phyloP scores from a whole-genome alignment of 768 basidiomycete genomes.

The Amanita inopinata region DNA sequence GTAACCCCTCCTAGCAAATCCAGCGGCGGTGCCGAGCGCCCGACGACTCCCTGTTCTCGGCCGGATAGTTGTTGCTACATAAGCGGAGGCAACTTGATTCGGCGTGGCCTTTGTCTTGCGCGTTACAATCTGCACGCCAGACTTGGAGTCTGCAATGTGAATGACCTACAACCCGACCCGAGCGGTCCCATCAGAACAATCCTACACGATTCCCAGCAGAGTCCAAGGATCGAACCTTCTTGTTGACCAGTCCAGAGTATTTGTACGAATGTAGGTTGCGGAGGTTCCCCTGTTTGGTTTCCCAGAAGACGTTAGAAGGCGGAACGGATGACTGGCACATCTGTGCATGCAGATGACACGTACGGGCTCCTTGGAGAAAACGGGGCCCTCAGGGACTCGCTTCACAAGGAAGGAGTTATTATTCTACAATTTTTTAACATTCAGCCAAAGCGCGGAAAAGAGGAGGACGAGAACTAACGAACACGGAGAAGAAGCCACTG shows the following conservation, averaged over 20 bases:
- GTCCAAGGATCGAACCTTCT: slow-evolving; percentile 48
- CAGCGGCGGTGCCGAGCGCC: slow-evolving; percentile 53
- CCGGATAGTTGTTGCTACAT: slow-evolving; percentile 45
- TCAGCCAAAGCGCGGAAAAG: neutral
- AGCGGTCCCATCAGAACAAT: neutral
- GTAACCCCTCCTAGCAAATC: slow-evolving; percentile 56
- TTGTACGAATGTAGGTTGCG: slow-evolving; percentile 86
- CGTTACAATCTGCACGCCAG: slow-evolving; percentile 51
- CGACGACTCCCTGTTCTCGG: slow-evolving; percentile 65
- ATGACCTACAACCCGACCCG: slow-evolving; percentile 40
- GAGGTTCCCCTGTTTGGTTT: slow-evolving; percentile 63
- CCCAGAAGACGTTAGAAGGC: neutral
- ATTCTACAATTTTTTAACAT: slow-evolving; percentile 34
- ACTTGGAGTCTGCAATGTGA: slow-evolving; percentile 44
- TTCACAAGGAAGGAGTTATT: slow-evolving; percentile 84
- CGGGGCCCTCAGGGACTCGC: slow-evolving; percentile 56
- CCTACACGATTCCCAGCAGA: too few relatives aligned
- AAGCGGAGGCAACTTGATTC: slow-evolving; percentile 37
- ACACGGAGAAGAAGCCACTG: slow-evolving; percentile 91
- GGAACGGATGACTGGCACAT: neutral
- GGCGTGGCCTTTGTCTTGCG: slow-evolving; percentile 56
- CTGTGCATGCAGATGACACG: slow-evolving; percentile 20
- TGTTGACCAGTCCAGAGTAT: slow-evolving; percentile 82
- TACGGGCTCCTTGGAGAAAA: slow-evolving; percentile 82
- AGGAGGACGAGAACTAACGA: slow-evolving; percentile 21